Evolutionary conservation across 768 basidiomycete species (phyloP).

Genomic region (Termitomyces sp.): DNA sequence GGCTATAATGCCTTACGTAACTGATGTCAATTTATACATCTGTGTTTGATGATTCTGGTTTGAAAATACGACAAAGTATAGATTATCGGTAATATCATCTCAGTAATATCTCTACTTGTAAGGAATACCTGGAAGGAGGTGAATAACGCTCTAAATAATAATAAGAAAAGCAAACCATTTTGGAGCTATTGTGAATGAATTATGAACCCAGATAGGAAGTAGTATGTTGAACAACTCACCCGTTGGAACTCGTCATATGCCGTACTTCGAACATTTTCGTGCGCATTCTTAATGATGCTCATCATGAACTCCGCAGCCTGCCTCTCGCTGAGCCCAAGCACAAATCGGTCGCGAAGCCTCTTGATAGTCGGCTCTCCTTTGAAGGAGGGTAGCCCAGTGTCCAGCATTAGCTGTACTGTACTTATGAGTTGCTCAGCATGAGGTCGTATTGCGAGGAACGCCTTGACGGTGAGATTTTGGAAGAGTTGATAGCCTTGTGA

Average conservation of each 20-base stretch:
- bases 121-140: constrained; percentile 29
- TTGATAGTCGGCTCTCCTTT: constrained; percentile 93
- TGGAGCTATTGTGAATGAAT: constrained; percentile 22
- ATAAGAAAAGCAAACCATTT: constrained; percentile 26
- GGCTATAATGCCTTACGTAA: constrained; percentile 44
- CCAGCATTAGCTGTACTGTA: constrained; percentile 90
- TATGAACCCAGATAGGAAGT: background rate
- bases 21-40: no score
- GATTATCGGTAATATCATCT: background rate
- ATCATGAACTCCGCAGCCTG: constrained; percentile 95
- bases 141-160: background rate
- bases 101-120: constrained; percentile 29
- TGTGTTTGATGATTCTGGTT: no score
- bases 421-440: constrained; percentile 87
- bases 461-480: constrained; percentile 90
- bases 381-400: constrained; percentile 91
- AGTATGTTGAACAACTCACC: constrained; percentile 35
- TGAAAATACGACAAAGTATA: no score
- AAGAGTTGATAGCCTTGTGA: constrained; percentile 95
- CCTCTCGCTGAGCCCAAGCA: constrained; percentile 72
- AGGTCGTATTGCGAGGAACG: constrained; percentile 94
- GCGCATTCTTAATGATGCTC: constrained; percentile 82
- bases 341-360: constrained; percentile 83
- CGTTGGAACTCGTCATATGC: constrained; percentile 96
- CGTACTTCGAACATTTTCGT: constrained; percentile 90